Percentiles rank a stretch among this genome's conserved stretches.
phyloP scores from a whole-genome alignment of 2,329 filamentous ascomycete genomes.

The Ophiostoma piceae region DNA sequence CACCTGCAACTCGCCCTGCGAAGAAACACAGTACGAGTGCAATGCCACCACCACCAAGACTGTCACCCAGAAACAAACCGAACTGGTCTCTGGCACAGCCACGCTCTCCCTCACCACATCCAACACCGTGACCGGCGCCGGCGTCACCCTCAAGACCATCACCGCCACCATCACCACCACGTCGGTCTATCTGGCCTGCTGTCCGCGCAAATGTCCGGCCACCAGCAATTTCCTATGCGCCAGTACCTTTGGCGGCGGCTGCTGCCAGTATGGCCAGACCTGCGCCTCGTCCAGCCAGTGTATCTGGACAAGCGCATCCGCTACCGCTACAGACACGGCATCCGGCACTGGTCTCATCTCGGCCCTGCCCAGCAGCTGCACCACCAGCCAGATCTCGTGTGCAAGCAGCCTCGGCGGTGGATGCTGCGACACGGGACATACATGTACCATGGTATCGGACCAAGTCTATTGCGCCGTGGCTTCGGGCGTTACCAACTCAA shows the following conservation, averaged over 20 bases:
- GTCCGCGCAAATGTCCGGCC: conserved; percentile 38
- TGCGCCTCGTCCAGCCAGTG: conserved; percentile 40
- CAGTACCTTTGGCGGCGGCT: conserved; percentile 41
- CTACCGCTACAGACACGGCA: not conserved
- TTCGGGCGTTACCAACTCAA: conserved; percentile 29
- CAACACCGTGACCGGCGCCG: conserved; percentile 25
- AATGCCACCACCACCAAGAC: conserved; percentile 28
- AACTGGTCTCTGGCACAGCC: not conserved
- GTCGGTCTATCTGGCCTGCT: conserved; percentile 35
- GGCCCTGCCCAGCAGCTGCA: conserved; percentile 41
- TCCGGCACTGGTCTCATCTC: conserved; percentile 30
- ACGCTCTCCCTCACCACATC: not conserved
- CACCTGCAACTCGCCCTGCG: conserved; percentile 34
- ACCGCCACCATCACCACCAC: conserved; percentile 29
- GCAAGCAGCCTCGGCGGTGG: conserved; percentile 42
- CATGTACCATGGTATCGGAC: conserved; percentile 38
- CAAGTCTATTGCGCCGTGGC: conserved; percentile 43
- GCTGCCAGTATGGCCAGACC: conserved; percentile 44
- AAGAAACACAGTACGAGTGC: conserved; percentile 32
- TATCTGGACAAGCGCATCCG: conserved; percentile 29
- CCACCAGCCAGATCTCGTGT: conserved; percentile 44
- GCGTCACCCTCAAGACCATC: conserved; percentile 28
- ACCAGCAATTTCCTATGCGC: conserved; percentile 45
- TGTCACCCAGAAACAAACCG: conserved; percentile 27
- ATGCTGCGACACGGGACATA: conserved; percentile 45